Percentiles rank a stretch among this genome's conserved stretches.
These are phyloP conservation scores for Noccaea caerulescens DNA, from an alignment of 345 rosid species.

Conservation along the genomic window DNA sequence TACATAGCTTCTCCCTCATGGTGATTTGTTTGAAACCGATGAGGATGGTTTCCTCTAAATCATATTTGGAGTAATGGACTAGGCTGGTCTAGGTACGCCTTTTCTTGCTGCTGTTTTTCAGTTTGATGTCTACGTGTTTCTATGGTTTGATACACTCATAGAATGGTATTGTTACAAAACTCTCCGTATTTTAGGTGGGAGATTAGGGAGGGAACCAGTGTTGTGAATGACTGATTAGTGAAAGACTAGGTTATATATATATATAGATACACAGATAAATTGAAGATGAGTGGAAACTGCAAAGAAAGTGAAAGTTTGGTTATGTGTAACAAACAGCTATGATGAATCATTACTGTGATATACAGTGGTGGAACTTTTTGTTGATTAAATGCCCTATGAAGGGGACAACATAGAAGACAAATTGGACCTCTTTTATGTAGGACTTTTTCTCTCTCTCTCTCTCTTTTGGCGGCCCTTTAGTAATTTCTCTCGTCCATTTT, in stretches of 20 bases:
- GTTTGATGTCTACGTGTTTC: not conserved
- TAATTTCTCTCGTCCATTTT: constrained; percentile 42
- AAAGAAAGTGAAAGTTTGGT: constrained; percentile 46
- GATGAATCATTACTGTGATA: constrained; percentile 39
- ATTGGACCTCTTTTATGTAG: constrained; percentile 38
- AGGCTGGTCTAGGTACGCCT: not conserved
- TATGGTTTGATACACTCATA: constrained; percentile 3
- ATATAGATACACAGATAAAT: not conserved
- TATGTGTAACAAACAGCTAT: constrained; percentile 34
- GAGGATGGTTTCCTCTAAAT: constrained; percentile 7
- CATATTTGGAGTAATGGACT: constrained; percentile 12
- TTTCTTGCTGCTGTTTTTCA: not conserved
- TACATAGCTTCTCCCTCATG: too few relatives aligned
- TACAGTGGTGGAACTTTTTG: constrained; percentile 38
- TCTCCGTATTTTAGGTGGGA: not conserved
- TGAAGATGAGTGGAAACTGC: constrained; percentile 38
- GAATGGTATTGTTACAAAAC: constrained; percentile 5
- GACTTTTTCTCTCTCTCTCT: constrained; percentile 29
- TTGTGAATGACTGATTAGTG: constrained; percentile 24
- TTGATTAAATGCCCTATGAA: constrained; percentile 43
- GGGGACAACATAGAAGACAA: constrained; percentile 39
- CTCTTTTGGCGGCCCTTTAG: constrained; percentile 17
- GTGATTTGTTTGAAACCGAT: not conserved
- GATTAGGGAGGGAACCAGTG: constrained; percentile 16
- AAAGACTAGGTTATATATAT: constrained; percentile 8